Conservation (phyloP, 805 yeast species). For the Wickerhamomyces pijperi region DNA sequence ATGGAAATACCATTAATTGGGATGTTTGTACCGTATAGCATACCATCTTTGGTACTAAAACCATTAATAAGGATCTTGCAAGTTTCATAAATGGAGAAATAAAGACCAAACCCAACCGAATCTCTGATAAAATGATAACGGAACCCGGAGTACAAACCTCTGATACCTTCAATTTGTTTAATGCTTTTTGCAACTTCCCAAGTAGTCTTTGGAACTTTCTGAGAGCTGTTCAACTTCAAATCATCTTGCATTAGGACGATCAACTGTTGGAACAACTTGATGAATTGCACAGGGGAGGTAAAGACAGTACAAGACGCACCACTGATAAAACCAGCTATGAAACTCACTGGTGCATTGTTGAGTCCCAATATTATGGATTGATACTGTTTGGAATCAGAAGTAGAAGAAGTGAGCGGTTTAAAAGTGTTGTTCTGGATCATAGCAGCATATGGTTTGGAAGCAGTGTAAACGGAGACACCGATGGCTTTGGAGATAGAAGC, state of each 20-base stretch:
- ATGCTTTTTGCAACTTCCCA: slow-evolving; percentile 41
- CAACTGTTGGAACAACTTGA: slow-evolving; percentile 72
- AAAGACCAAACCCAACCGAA: slow-evolving; percentile 58
- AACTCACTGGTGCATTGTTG: slow-evolving; percentile 33
- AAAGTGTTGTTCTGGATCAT: slow-evolving; percentile 11
- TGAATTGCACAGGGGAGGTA: slow-evolving; percentile 79
- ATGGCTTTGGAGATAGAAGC: slow-evolving; percentile 55
- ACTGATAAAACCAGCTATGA: slow-evolving; percentile 51
- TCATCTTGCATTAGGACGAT: slow-evolving; percentile 27
- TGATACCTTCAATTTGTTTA: slow-evolving; percentile 43
- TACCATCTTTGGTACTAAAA: slow-evolving; percentile 16
- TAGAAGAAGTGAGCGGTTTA: slow-evolving; percentile 6
- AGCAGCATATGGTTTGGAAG: slow-evolving; percentile 32
- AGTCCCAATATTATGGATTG: slow-evolving; percentile 12
- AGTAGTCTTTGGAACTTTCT: slow-evolving; percentile 24
- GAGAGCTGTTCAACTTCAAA: slow-evolving; percentile 20
- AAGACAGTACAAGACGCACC: slow-evolving; percentile 54
- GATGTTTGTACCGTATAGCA: slow-evolving; percentile 21
- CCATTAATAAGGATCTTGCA: slow-evolving; percentile 38
- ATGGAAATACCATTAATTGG: slow-evolving; percentile 31
- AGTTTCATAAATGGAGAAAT: slow-evolving; percentile 68
- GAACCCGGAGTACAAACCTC: slow-evolving; percentile 66
- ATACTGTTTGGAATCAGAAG: slow-evolving; percentile 4
- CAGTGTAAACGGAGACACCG: slow-evolving; percentile 54
- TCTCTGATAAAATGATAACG: slow-evolving; percentile 60